Percentiles rank a stretch among this genome's conserved stretches.
Conservation (phyloP, 2,329 filamentous ascomycete species). For the Graphium sp. region DNA sequence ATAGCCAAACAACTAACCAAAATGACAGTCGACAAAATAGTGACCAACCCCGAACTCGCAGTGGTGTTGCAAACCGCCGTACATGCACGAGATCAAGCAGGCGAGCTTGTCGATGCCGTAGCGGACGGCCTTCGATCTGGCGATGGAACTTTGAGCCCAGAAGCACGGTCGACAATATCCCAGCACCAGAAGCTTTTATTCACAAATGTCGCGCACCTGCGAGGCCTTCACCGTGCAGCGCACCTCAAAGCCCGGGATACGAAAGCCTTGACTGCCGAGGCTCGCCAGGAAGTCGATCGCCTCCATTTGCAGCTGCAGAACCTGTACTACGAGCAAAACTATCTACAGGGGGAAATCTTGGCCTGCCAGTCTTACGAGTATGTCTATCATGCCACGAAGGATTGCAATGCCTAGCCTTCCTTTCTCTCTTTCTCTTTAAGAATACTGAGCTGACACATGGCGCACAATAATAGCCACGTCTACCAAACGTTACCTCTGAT, state of each 20-base stretch:
- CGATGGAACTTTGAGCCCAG: conserved; percentile 22
- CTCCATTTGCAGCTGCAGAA: conserved; percentile 90
- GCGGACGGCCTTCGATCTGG: conserved; percentile 23
- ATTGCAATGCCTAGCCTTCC: background rate
- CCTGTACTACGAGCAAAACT: conserved; percentile 86
- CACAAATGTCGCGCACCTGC: conserved; percentile 63
- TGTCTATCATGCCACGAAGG: conserved; percentile 22
- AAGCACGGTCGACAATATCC: conserved; percentile 42
- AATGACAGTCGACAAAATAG: conserved; percentile 22
- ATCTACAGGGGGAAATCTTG: conserved; percentile 75
- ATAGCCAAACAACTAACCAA: no score
- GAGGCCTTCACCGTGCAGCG: conserved; percentile 68
- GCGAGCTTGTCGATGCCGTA: conserved; percentile 41
- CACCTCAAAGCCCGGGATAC: conserved; percentile 70
- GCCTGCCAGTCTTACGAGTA: conserved; percentile 88
- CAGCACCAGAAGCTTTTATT: conserved; percentile 68
- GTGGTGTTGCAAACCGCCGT: conserved; percentile 57
- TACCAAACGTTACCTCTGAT: conserved; percentile 77
- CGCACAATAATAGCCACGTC: conserved; percentile 48
- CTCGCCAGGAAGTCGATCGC: conserved; percentile 77
- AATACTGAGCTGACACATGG: background rate
- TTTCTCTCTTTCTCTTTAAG: no score
- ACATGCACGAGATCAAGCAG: conserved; percentile 55
- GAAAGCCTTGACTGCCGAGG: conserved; percentile 72
- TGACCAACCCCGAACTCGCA: conserved; percentile 33